Conservation (phyloP, 305 asterid species). For the Solanum hybrid region DNA sequence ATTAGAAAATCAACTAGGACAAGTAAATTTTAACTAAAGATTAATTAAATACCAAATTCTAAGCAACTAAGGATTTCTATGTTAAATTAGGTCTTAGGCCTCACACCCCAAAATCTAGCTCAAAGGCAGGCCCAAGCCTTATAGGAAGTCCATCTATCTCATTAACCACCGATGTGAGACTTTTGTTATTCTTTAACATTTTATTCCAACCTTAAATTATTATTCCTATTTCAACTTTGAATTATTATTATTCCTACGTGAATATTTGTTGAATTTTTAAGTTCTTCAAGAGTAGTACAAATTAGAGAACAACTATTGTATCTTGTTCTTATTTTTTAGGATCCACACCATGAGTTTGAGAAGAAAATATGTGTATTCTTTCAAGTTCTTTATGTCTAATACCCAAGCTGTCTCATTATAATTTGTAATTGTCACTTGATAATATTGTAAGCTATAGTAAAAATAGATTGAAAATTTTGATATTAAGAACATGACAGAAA, state of each 20-base stretch:
- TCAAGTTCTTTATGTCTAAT: background rate
- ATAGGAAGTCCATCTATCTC: too few relatives aligned
- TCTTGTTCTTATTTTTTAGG: background rate
- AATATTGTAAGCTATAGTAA: background rate
- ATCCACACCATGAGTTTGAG: background rate
- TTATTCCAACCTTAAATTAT: background rate
- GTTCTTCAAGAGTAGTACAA: background rate
- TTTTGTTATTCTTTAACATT: too few relatives aligned
- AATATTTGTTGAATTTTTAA: background rate
- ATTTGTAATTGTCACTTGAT: background rate
- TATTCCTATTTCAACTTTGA: background rate
- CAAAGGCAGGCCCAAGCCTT: too few relatives aligned
- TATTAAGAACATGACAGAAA: background rate
- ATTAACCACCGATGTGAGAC: too few relatives aligned
- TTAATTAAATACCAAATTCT: background rate
- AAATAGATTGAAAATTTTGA: background rate
- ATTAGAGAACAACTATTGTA: background rate
- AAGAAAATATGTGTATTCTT: background rate
- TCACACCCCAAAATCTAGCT: too few relatives aligned
- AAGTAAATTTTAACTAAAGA: too few relatives aligned
- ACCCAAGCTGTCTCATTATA: background rate
- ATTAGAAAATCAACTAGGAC: background rate
- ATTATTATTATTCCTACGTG: too few relatives aligned
- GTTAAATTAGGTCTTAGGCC: too few relatives aligned
- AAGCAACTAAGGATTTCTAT: background rate